These are phyloP conservation scores for Diplogelasinospora grovesii DNA, from an alignment of 495 filamentous ascomycete species.

Conservation along the genomic window DNA sequence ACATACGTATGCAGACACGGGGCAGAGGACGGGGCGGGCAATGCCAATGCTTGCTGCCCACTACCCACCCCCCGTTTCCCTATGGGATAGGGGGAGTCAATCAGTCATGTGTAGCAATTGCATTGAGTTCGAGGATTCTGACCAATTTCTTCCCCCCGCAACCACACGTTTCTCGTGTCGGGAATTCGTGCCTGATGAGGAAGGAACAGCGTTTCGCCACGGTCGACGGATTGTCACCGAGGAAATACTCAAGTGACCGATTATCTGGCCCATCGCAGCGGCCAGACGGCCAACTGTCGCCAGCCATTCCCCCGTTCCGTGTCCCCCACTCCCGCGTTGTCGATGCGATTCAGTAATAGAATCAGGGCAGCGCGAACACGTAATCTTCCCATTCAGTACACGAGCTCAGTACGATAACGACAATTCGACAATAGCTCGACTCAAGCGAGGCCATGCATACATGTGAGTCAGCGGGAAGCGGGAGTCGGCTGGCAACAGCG, in stretches of 20 bases:
- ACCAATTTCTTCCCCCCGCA: neutral
- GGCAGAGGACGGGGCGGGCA: neutral
- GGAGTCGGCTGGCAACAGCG: neutral
- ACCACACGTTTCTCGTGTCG: too few relatives aligned
- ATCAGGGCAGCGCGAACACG: too few relatives aligned
- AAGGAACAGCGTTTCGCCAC: constrained; percentile 6
- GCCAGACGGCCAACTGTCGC: too few relatives aligned
- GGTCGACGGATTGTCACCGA: neutral
- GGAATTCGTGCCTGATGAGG: constrained; percentile 11
- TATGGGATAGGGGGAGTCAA: neutral
- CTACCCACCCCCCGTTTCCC: neutral
- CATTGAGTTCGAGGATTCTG: constrained; percentile 2
- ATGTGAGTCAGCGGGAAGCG: neutral
- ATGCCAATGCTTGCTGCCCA: neutral
- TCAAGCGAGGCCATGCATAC: too few relatives aligned
- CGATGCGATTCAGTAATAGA: neutral
- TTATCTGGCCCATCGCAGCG: too few relatives aligned
- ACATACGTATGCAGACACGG: neutral
- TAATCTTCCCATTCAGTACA: too few relatives aligned
- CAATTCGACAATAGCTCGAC: neutral
- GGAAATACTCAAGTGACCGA: neutral
- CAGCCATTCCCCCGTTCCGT: too few relatives aligned
- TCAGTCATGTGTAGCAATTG: constrained; percentile 7
- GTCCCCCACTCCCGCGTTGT: constrained; percentile 1
- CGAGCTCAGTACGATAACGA: too few relatives aligned